Base-by-base conservation (phyloP, 1,284 basidiomycete species). In the Leccinum subrobustum region DNA sequence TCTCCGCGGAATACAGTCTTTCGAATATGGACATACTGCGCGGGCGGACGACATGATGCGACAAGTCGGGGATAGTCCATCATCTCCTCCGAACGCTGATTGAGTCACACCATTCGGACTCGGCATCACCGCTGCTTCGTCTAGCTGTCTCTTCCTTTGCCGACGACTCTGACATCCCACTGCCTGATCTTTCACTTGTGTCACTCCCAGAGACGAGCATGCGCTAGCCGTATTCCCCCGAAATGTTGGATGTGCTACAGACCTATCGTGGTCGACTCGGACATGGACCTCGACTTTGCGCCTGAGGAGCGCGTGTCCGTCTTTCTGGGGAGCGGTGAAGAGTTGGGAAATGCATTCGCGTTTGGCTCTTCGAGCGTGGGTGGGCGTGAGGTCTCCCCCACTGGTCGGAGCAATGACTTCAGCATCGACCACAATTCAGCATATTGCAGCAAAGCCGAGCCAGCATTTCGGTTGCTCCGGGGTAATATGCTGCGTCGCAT, bases 1-100 rank as follows among this genome's bases (percentile, higher is more conserved):
- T 47, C 70, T 92, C 42, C 85, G 90, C 18, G 88, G 88, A 70
- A 88, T 92, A 85, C 89, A 92, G 65, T 90, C 88, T 0, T 93
- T 92, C 67, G 91, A 93, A 66, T 91, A 88, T 3, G 86, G 84
- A 0, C 72, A 88, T 54, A 93, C 91, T 0, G 89, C 89, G 0
- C 81, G 85, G 29, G 88, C 74, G 3, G 74, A 75, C 31, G 72
- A 73, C 56, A 66, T 70, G 60, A 62, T 67, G 55, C 69, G 62
- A 48, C 68, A 60, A 12, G 60, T 65, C 29, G 63, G 63, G 42
- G 52, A 56, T 23, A 52, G 60, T 18, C 29, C 69, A 0, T 29
- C 64, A 0, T 66, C 70, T 18, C 61, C 68, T 39, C 57, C 7
- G 0, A 58, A 60, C 1, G 6, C 11, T 6, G 64, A 57, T 35